Conservation (phyloP, 2,329 filamentous ascomycete genomes). For the Alternaria solani region DNA sequence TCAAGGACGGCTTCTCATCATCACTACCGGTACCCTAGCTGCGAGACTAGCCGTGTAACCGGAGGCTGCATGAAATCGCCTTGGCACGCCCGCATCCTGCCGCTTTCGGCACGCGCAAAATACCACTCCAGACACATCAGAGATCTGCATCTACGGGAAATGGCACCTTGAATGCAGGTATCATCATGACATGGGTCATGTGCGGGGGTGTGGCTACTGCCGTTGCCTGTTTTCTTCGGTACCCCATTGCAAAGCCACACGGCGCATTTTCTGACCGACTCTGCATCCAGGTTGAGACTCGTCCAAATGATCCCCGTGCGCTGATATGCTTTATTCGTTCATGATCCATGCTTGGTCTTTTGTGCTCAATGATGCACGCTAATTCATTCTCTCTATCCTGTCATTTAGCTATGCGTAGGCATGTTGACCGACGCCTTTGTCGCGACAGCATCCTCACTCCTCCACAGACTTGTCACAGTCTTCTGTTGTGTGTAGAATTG, state of each 20-base stretch:
- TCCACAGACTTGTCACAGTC: slow-evolving; percentile 95
- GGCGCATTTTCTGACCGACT: not conserved
- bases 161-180: not conserved
- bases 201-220: not conserved
- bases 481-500: slow-evolving; percentile 97
- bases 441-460: slow-evolving; percentile 80
- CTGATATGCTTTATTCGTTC: not conserved
- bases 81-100: not conserved
- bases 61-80: not conserved
- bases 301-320: not conserved
- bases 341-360: not conserved
- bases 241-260: not conserved
- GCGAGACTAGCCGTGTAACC: slow-evolving; percentile 1
- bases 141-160: not conserved
- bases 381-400: not conserved
- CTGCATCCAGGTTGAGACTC: not conserved
- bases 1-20: slow-evolving; percentile 9
- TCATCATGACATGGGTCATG: slow-evolving; percentile 15
- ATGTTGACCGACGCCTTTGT: slow-evolving; percentile 88
- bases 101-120: not conserved
- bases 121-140: not conserved
- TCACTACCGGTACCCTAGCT: slow-evolving; percentile 1
- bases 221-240: not conserved
- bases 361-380: not conserved
- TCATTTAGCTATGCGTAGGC: slow-evolving; percentile 68